Evolutionary conservation across 2,329 filamentous ascomycete genomes (phyloP).

Genomic region (Penicillium brevicompactum): DNA sequence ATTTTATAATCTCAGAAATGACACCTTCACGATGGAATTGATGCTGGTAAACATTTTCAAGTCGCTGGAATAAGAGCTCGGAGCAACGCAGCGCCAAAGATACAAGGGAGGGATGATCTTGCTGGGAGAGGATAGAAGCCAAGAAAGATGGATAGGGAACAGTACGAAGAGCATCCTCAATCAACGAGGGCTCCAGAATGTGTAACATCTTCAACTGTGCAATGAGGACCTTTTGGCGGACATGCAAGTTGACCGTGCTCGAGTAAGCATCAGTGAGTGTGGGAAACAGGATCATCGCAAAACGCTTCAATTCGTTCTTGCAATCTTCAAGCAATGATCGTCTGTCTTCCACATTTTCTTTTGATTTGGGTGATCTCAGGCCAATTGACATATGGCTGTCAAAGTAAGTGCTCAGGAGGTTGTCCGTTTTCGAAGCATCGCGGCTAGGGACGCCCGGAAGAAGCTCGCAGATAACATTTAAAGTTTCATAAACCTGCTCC

Average conservation of each 20-base stretch:
- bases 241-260: conserved; percentile 92
- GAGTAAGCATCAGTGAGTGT: conserved; percentile 96
- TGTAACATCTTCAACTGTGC: conserved; percentile 99
- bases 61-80: conserved; percentile 79
- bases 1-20: conserved; percentile 82
- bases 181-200: conserved; percentile 81
- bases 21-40: conserved; percentile 98
- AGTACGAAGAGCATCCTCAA: conserved; percentile 80
- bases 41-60: conserved; percentile 88
- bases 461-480: conserved; percentile 96
- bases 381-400: conserved; percentile 47
- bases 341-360: conserved; percentile 71
- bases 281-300: conserved; percentile 88
- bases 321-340: conserved; percentile 81
- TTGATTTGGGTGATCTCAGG: conserved; percentile 39
- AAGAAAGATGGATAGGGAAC: conserved; percentile 96
- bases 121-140: conserved; percentile 90
- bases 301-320: conserved; percentile 83
- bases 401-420: conserved; percentile 48
- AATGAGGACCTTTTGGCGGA: conserved; percentile 90
- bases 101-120: conserved; percentile 86
- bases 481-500: conserved; percentile 94
- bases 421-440: conserved; percentile 54
- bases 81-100: conserved; percentile 86
- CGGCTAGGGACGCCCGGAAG: conserved; percentile 72